Evolutionary conservation across 208 protist species (phyloP).

Genomic region (Cochliopodium minus): DNA sequence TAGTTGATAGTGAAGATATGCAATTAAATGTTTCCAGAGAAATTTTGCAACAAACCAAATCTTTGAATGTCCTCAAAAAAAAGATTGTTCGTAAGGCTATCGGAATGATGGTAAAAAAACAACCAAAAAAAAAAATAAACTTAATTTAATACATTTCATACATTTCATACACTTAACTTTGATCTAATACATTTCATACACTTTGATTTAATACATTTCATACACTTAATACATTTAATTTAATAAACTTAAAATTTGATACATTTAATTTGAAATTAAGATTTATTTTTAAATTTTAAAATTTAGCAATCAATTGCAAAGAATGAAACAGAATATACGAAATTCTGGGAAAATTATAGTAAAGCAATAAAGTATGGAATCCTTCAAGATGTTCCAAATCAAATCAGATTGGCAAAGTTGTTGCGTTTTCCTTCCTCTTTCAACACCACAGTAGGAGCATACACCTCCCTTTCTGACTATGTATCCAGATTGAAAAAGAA

Average conservation of each 20-base stretch:
- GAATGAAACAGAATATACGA: constrained; percentile 42
- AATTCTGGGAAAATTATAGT: constrained; percentile 82
- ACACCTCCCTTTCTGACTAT: constrained; percentile 64
- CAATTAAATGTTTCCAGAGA: constrained; percentile 98
- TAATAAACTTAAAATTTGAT: too few relatives aligned
- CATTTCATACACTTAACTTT: too few relatives aligned
- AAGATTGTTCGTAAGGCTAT: constrained; percentile 82
- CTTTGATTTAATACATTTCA: too few relatives aligned
- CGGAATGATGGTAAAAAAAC: constrained; percentile 73
- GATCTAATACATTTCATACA: too few relatives aligned
- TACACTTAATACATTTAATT: too few relatives aligned
- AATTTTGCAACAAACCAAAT: constrained; percentile 87
- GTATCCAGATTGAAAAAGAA: constrained; percentile 71
- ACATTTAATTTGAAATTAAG: too few relatives aligned
- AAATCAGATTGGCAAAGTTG: constrained; percentile 79
- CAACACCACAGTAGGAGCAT: constrained; percentile 38
- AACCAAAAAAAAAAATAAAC: too few relatives aligned
- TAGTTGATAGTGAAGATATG: constrained; percentile 98
- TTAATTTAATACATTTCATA: too few relatives aligned
- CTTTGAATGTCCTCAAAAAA: constrained; percentile 86
- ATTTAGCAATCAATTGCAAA: constrained; percentile 29
- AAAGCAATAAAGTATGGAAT: constrained; percentile 89
- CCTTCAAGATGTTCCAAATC: constrained; percentile 84
- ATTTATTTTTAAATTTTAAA: too few relatives aligned
- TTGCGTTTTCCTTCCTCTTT: constrained; percentile 72